phyloP scores from a whole-genome alignment of 2,329 filamentous ascomycete genomes.

The Verticillium albo-atrum region DNA sequence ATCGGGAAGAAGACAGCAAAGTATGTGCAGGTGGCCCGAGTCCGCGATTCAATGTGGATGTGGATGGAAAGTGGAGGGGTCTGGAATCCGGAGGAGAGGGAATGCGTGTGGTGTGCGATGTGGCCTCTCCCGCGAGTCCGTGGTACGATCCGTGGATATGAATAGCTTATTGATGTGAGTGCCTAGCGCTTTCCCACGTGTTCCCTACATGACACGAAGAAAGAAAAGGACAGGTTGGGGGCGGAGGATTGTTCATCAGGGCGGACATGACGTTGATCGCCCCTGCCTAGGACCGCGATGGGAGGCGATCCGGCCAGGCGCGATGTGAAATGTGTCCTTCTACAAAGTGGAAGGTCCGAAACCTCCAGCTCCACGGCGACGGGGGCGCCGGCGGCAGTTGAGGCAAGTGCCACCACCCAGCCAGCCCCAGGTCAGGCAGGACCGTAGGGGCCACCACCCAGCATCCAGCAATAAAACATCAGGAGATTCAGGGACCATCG shows the following conservation, averaged over 20 bases:
- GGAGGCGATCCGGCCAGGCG: not conserved
- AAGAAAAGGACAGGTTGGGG: not conserved
- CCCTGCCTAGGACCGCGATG: not conserved
- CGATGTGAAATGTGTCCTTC: not conserved
- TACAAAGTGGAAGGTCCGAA: not conserved
- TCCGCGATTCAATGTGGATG: not conserved
- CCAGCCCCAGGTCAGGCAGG: too few relatives aligned
- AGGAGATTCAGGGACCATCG: constrained; percentile 12
- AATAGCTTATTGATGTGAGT: not conserved
- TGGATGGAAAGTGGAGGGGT: not conserved
- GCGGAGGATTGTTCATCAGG: not conserved
- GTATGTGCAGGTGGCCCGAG: not conserved
- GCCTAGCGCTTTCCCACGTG: not conserved
- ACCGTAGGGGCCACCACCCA: not conserved
- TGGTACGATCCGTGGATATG: not conserved
- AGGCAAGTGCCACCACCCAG: not conserved
- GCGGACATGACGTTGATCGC: not conserved
- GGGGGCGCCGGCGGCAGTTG: not conserved
- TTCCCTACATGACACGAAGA: not conserved
- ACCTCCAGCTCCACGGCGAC: not conserved
- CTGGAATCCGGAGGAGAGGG: not conserved
- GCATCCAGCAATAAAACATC: constrained; percentile 9
- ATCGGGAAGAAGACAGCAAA: not conserved
- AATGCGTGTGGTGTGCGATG: not conserved
- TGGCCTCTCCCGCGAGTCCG: not conserved